These are phyloP conservation scores for Selaginella moellendorffii DNA, from an alignment of 75 land plant genomes.

Conservation along the genomic window DNA sequence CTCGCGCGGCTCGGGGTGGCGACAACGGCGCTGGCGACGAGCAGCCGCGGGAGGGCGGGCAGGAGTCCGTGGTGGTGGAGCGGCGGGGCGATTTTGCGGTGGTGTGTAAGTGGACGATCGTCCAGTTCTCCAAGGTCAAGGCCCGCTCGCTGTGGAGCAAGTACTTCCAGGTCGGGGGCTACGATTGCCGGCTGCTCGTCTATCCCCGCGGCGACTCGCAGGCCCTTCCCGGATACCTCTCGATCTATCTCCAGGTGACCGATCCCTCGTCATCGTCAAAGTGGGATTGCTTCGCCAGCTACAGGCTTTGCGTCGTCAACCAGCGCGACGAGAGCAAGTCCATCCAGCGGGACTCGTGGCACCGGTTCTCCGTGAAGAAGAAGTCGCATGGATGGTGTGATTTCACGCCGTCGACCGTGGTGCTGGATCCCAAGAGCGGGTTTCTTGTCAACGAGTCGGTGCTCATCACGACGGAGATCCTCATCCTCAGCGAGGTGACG, in stretches of 20 bases:
- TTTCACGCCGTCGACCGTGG: slow-evolving; percentile 46
- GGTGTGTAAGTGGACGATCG: slow-evolving; percentile 61
- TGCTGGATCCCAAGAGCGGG: slow-evolving; percentile 58
- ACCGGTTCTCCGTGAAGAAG: slow-evolving; percentile 79
- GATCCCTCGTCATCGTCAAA: slow-evolving; percentile 62
- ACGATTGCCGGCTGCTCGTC: slow-evolving; percentile 69
- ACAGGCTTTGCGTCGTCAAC: slow-evolving; percentile 54
- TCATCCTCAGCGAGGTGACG: slow-evolving; percentile 58
- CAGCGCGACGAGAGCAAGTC: slow-evolving; percentile 52
- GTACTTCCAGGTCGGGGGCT: slow-evolving; percentile 90
- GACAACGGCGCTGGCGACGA: slow-evolving; percentile 20
- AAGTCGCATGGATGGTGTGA: slow-evolving; percentile 99
- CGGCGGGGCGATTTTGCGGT: slow-evolving; percentile 53
- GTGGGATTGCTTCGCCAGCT: slow-evolving; percentile 93
- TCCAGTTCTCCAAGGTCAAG: slow-evolving; percentile 41
- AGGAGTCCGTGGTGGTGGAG: slow-evolving; percentile 55
- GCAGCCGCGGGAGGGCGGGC: slow-evolving; percentile 30
- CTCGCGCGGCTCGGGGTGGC: slow-evolving; percentile 25
- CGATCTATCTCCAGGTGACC: slow-evolving; percentile 70
- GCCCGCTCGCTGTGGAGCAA: slow-evolving; percentile 79
- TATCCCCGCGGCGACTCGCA: slow-evolving; percentile 89
- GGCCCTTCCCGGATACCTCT: slow-evolving; percentile 79
- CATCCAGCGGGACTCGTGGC: slow-evolving; percentile 77
- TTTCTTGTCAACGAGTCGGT: slow-evolving; percentile 41
- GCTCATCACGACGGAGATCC: slow-evolving; percentile 64